A percentile compares a stretch with the other conserved stretches of the same genome.
phyloP scores from a whole-genome alignment of 2,329 filamentous ascomycete species.

The Colletotrichum sp. region DNA sequence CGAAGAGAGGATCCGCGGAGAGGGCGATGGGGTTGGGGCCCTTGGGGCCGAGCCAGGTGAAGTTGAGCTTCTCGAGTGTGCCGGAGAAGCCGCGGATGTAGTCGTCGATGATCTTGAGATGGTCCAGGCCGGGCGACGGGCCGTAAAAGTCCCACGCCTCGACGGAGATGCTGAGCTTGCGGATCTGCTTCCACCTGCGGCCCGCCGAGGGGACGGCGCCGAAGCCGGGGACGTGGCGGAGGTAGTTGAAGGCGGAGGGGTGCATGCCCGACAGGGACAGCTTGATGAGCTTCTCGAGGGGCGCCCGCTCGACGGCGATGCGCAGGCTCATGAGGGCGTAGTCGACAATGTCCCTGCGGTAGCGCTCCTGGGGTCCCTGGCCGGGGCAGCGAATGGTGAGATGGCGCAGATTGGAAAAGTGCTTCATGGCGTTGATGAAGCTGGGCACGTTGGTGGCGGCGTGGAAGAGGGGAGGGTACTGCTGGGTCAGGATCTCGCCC shows the following conservation, averaged over 20 bases:
- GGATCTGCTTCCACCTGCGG: slow-evolving; percentile 79
- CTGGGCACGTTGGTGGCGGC: slow-evolving; percentile 86
- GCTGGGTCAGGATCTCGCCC: slow-evolving; percentile 81
- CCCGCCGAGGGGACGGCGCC: slow-evolving; percentile 75
- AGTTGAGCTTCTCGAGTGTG: slow-evolving; percentile 72
- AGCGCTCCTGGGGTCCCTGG: slow-evolving; percentile 71
- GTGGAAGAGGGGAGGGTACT: slow-evolving; percentile 90
- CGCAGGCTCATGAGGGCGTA: slow-evolving; percentile 88
- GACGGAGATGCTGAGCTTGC: slow-evolving; percentile 74
- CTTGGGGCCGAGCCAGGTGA: slow-evolving; percentile 76
- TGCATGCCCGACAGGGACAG: slow-evolving; percentile 79
- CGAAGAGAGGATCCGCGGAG: slow-evolving; percentile 72
- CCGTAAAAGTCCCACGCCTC: slow-evolving; percentile 71
- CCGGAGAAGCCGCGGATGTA: slow-evolving; percentile 76
- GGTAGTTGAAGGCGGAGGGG: slow-evolving; percentile 76
- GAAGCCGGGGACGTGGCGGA: slow-evolving; percentile 76
- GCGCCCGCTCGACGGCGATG: slow-evolving; percentile 79
- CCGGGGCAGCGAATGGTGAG: slow-evolving; percentile 79
- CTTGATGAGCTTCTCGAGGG: slow-evolving; percentile 68
- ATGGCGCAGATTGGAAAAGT: slow-evolving; percentile 73
- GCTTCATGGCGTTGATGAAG: slow-evolving; percentile 77
- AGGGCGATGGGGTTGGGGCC: slow-evolving; percentile 78
- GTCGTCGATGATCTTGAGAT: slow-evolving; percentile 80
- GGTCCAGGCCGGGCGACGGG: slow-evolving; percentile 66
- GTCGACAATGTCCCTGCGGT: slow-evolving; percentile 80